Evolutionary conservation across 306 rosid genomes (phyloP).

Genomic region (Glycine tomentella): DNA sequence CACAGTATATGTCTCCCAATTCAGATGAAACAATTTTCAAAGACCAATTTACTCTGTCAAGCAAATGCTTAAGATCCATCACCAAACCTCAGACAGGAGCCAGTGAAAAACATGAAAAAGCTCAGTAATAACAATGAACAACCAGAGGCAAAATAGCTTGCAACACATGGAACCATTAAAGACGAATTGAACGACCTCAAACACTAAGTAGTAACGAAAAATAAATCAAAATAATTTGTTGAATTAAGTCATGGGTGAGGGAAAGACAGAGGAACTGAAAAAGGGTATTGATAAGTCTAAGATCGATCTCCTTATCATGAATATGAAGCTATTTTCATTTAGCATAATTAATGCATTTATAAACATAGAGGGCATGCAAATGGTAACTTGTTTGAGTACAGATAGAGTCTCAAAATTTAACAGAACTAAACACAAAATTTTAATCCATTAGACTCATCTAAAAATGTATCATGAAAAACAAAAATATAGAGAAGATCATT

Average conservation of each 20-base stretch:
- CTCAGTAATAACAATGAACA: too few relatives aligned
- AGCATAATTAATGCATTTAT: neutral
- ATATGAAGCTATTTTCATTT: neutral
- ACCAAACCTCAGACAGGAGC: too few relatives aligned
- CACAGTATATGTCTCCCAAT: neutral
- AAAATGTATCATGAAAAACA: neutral
- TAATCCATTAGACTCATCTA: neutral
- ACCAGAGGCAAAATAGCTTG: too few relatives aligned
- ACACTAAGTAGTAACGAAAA: neutral
- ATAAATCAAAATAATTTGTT: neutral
- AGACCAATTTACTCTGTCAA: neutral
- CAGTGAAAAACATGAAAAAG: too few relatives aligned
- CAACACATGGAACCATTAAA: too few relatives aligned
- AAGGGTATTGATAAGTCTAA: neutral
- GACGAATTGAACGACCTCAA: neutral
- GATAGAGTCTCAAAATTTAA: neutral
- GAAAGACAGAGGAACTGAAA: neutral
- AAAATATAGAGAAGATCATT: neutral
- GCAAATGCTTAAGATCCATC: neutral
- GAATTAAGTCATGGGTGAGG: slow-evolving; percentile 2
- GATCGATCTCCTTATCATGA: neutral
- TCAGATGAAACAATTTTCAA: neutral
- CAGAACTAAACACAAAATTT: neutral
- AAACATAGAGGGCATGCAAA: too few relatives aligned
- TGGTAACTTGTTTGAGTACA: neutral